These are phyloP conservation scores for Dendrobium officinale DNA, from an alignment of 106 monocot species.

Conservation along the genomic window DNA sequence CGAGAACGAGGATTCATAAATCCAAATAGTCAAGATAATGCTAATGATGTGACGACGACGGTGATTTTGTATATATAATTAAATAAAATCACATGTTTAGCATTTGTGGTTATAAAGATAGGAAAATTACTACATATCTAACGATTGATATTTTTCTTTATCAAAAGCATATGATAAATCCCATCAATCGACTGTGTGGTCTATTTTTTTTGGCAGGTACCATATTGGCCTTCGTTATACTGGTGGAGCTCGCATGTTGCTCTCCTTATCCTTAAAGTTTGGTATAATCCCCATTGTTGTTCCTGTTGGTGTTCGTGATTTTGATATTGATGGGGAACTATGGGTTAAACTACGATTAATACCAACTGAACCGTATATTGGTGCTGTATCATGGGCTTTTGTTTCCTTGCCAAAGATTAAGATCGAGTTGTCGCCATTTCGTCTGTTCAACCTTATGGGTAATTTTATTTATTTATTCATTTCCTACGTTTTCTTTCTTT, in stretches of 20 bases:
- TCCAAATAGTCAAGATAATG: background rate
- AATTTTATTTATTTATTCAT: slow-evolving; percentile 14
- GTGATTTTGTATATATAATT: background rate
- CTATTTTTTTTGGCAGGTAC: slow-evolving; percentile 48
- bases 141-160: background rate
- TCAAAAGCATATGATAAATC: background rate
- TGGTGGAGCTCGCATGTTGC: slow-evolving; percentile 84
- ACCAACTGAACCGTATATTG: slow-evolving; percentile 91
- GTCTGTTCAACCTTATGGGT: slow-evolving; percentile 97
- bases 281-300: slow-evolving; percentile 71
- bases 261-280: slow-evolving; percentile 82
- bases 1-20: background rate
- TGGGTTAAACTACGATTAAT: slow-evolving; percentile 94
- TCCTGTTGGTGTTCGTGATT: slow-evolving; percentile 86
- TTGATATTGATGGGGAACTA: slow-evolving; percentile 97
- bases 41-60: background rate
- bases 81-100: background rate
- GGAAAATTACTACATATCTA: background rate
- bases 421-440: slow-evolving; percentile 86
- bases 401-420: slow-evolving; percentile 96
- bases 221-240: slow-evolving; percentile 95
- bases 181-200: background rate
- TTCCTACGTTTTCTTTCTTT: background rate
- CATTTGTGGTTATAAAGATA: background rate
- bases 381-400: slow-evolving; percentile 96